Evolutionary conservation across 2,329 filamentous ascomycete species (phyloP).

Genomic region (Ophiostoma sp.): DNA sequence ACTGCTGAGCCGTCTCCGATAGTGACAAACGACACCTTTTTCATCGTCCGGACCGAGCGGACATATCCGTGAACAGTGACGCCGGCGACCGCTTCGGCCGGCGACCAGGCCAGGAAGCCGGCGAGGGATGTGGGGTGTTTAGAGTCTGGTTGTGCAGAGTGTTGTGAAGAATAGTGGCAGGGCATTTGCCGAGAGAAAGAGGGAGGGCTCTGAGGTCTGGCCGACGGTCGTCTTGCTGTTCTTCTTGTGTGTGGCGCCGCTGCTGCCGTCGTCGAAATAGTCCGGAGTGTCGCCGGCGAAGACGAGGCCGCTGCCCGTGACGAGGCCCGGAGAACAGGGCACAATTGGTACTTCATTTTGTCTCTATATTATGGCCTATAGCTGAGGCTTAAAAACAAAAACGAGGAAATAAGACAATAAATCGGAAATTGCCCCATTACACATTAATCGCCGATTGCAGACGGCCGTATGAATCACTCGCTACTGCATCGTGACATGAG

Average conservation of each 20-base stretch:
- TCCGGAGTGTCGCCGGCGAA: not conserved
- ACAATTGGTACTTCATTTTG: not conserved
- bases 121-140: constrained; percentile 41
- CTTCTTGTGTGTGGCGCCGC: not conserved
- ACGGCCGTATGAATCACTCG: constrained; percentile 6
- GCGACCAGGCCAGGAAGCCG: constrained; percentile 51
- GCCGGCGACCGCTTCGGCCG: constrained; percentile 41
- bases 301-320: not conserved
- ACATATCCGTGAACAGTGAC: constrained; percentile 72
- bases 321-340: constrained; percentile 7
- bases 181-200: not conserved
- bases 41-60: constrained; percentile 80
- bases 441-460: not conserved
- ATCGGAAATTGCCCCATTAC: not conserved
- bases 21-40: constrained; percentile 74
- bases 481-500: constrained; percentile 6
- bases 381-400: not conserved
- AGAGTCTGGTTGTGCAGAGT: not conserved
- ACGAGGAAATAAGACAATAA: not conserved
- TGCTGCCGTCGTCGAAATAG: not conserved
- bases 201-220: not conserved
- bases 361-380: not conserved
- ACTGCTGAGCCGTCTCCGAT: constrained; percentile 83
- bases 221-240: not conserved
- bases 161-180: not conserved